These are phyloP conservation scores for Kalmanozyma brasiliensis DNA, from an alignment of 1,284 basidiomycete genomes.

Conservation along the genomic window DNA sequence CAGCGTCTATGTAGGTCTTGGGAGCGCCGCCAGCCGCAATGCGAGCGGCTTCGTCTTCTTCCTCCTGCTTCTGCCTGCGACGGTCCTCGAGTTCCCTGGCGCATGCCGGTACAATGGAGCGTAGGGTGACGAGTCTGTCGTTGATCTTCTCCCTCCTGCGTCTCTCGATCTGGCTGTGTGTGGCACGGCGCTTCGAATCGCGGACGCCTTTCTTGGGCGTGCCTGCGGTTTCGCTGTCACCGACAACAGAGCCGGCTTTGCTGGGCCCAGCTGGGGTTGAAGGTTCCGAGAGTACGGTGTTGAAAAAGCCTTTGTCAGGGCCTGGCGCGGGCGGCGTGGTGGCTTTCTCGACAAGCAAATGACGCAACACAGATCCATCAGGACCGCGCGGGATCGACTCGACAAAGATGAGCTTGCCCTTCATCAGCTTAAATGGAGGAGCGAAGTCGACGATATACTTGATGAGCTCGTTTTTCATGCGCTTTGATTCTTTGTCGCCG, in stretches of 20 bases:
- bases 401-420: slow-evolving; percentile 38
- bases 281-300: slow-evolving; percentile 37
- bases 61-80: slow-evolving; percentile 45
- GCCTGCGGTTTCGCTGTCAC: slow-evolving; percentile 2
- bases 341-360: slow-evolving; percentile 36
- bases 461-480: slow-evolving; percentile 42
- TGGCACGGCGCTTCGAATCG: slow-evolving; percentile 57
- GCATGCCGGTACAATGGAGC: slow-evolving; percentile 63
- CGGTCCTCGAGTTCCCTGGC: slow-evolving; percentile 55
- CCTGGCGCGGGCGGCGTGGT: slow-evolving; percentile 12
- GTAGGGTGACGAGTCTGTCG: slow-evolving; percentile 63
- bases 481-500: slow-evolving; percentile 45
- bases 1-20: slow-evolving; percentile 47
- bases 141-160: slow-evolving; percentile 67
- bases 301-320: slow-evolving; percentile 48
- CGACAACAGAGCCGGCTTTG: slow-evolving; percentile 2
- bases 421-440: slow-evolving; percentile 36
- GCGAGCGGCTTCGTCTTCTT: slow-evolving; percentile 49
- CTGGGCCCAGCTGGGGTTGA: slow-evolving; percentile 14
- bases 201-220: slow-evolving; percentile 44
- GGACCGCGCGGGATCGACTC: slow-evolving; percentile 32
- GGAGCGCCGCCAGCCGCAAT: slow-evolving; percentile 46
- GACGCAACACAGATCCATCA: slow-evolving; percentile 12
- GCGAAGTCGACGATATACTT: slow-evolving; percentile 36
- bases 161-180: slow-evolving; percentile 65